A percentile compares a stretch with the other conserved stretches of the same genome.
These are phyloP conservation scores for Elsinoe perseae DNA, from an alignment of 2,329 filamentous ascomycete species.

Conservation along the genomic window DNA sequence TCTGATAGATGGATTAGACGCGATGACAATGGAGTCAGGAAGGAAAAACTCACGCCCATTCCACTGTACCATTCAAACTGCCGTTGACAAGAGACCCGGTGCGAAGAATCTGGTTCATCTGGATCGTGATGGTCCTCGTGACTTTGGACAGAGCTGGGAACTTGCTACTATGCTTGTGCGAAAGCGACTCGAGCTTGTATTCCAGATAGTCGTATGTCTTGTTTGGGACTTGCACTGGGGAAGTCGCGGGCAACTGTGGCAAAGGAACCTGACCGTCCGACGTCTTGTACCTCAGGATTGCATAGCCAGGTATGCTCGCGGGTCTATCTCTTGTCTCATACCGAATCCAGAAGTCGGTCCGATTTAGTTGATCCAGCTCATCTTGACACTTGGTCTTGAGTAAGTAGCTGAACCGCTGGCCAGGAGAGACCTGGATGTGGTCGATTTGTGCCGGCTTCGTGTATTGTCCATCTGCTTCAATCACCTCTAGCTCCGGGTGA, in stretches of 20 bases:
- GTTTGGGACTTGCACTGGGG: conserved; percentile 21
- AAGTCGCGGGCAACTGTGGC: conserved; percentile 21
- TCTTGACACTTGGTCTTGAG: conserved; percentile 32
- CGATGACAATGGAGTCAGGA: background rate
- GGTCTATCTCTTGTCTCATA: conserved; percentile 47
- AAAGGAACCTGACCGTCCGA: background rate
- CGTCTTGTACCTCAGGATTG: conserved; percentile 39
- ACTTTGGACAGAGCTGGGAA: conserved; percentile 30
- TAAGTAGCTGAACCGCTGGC: conserved; percentile 53
- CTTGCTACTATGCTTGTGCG: conserved; percentile 20
- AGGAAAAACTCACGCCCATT: conserved; percentile 8
- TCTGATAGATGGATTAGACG: background rate
- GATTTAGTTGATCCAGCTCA: background rate
- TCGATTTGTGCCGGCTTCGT: conserved; percentile 43
- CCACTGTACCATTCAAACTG: conserved; percentile 1
- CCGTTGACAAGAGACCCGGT: conserved; percentile 6
- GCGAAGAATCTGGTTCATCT: conserved; percentile 19
- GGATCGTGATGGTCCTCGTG: conserved; percentile 30
- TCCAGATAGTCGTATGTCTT: conserved; percentile 33
- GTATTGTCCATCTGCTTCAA: conserved; percentile 51
- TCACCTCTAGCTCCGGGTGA: conserved; percentile 50
- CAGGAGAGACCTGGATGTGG: conserved; percentile 49
- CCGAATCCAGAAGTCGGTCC: conserved; percentile 37
- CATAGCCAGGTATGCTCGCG: conserved; percentile 40
- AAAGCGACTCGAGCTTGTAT: conserved; percentile 33